Base-by-base conservation (phyloP, 108 stramenopile species). In the Phaeodactylum tricornutum region DNA sequence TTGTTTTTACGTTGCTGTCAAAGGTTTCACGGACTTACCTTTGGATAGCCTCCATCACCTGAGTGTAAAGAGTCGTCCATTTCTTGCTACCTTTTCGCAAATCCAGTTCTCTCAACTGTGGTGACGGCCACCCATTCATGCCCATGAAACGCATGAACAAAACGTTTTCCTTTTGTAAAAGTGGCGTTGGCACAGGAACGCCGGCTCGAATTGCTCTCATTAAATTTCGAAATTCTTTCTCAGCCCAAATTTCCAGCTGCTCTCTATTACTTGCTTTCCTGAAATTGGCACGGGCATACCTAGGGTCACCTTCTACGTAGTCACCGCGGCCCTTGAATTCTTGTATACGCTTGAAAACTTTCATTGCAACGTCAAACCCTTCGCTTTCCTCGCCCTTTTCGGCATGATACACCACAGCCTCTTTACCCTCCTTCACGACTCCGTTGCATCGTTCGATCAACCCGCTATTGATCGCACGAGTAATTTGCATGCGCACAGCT, bases 211-310 rank as follows among this genome's bases (percentile, higher is more conserved):
- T 22, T 1, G 84, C 81, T 28, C 88, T 71, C 2, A 79, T 52
- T 23, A 91, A 47, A 57, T 91, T 91, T 14, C 84, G 71, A 56
- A 67, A 79, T 53, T 91, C 88, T 50, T 86, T 91, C 53, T 91
- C 88, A 15, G 88, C 62, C 84, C 84, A 85, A 14, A 81, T 12
- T 16, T 66, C 69, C 25, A 91, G 53, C 35, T 84, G 79, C 33
- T 78, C 73, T 27, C 79, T 59, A 24, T 55, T 63, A 9, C 61
- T 54, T 7, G 52, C 28, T 4, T 64, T 67, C 32, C 52, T 19
- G 50, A 68, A 79, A 21, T 53, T 50, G 44, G 67, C 52, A 26
- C 64, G 17, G 30, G 53, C 53, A 51, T 67, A 89, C 0, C 88
- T 58, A 2, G 81, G 76, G 51, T 85, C 88, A 14, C 81, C 69